Base-by-base conservation (phyloP, 768 basidiomycete genomes). In the Macrocybe gigantea region DNA sequence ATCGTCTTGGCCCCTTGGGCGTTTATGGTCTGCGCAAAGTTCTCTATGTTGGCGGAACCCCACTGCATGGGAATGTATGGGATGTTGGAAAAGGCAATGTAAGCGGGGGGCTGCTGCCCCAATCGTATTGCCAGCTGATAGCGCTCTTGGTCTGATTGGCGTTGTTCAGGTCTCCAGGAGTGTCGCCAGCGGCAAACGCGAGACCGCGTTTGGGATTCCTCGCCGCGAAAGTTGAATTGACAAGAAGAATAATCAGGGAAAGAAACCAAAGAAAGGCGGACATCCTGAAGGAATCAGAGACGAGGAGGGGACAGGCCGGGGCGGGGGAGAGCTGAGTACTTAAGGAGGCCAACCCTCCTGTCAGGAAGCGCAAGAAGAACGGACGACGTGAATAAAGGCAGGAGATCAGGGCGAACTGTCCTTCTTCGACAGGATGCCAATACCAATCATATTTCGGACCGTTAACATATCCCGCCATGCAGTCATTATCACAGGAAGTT, bases 31-130 rank as follows among this genome's bases (percentile, higher is more conserved):
- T 65, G 61, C 1, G 64, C 59, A 37, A 78, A 69, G 8, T 57
- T 59, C 36, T 74, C 65, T 29, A 69, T 69, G 31, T 62, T 59
- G 3, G 56, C 68, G 14, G 67, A 65, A 3, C 76, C 74, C 75
- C 75, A 78, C 57, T 78, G 76, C 76, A 78, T 77, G 0, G 76
- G 76, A 31, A 78, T 61, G 46, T 73, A 78, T 12, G 69, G 65
- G 48, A 78, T 63, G 34, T 68, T 68, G 2, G 72, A 72, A 14
- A 66, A 60, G 1, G 64, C 70, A 30, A 78, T 56, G 53, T 73
- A 71, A 14, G 56, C 60, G n/a, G 74, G 70, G 72, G 71, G 15
- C 63, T 53, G 39, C 65, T 67, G 3, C 71, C 70, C 89, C 76
- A 77, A 56, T 75, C 70, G 52, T 77, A 88, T 13, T 80, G 53